Conservation (phyloP, 1,139 yeast species). For the Yamadazyma triangularis region DNA sequence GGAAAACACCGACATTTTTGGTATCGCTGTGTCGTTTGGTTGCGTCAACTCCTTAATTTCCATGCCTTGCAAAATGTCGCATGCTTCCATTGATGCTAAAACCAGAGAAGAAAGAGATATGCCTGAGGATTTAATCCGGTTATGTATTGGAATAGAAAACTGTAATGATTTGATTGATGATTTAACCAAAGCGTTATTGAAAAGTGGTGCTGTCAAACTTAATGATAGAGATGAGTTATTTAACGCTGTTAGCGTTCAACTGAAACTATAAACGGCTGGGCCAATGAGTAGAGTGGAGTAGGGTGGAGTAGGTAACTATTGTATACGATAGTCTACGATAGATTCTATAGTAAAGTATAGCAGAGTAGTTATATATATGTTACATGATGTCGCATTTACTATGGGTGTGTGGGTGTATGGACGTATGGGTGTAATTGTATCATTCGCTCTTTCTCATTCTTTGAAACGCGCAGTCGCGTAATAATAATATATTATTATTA, state of each 20-base stretch:
- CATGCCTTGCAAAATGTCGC: conserved; percentile 94
- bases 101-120: conserved; percentile 82
- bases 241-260: conserved; percentile 38
- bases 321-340: too few species aligned
- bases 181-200: conserved; percentile 61
- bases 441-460: background rate
- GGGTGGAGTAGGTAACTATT: too few species aligned
- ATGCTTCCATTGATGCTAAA: conserved; percentile 89
- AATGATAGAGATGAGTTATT: conserved; percentile 41
- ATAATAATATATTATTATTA: background rate
- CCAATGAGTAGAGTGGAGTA: too few species aligned
- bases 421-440: background rate
- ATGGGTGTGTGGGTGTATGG: too few species aligned
- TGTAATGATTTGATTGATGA: conserved; percentile 66
- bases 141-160: conserved; percentile 85
- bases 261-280: conserved; percentile 36
- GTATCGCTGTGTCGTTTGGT: conserved; percentile 91
- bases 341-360: too few species aligned
- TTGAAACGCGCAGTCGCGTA: conserved; percentile 5
- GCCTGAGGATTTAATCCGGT: conserved; percentile 86
- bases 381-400: too few species aligned
- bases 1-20: conserved; percentile 70
- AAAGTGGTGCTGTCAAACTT: conserved; percentile 56
- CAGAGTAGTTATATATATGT: too few species aligned
- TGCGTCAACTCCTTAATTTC: conserved; percentile 89